Conservation (phyloP, 139 green algal species). For the Nannochloris sp. region DNA sequence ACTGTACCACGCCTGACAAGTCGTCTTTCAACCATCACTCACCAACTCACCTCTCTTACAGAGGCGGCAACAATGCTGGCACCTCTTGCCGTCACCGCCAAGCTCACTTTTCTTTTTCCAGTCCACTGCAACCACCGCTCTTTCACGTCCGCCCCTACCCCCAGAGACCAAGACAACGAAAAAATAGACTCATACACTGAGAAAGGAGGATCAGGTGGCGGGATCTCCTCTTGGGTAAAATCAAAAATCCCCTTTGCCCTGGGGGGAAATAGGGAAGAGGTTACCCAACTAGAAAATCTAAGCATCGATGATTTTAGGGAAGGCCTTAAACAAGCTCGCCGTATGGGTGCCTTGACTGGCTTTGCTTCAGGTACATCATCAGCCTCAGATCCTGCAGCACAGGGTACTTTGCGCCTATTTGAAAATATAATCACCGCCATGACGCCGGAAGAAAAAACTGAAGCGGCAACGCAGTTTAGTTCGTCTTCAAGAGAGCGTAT, state of each 20-base stretch:
- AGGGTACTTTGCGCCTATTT: constrained; percentile 20
- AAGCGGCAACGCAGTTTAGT: constrained; percentile 14
- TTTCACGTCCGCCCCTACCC: no score
- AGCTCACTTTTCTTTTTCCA: no score
- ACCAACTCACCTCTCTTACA: no score
- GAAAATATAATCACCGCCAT: constrained; percentile 24
- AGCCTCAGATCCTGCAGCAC: constrained; percentile 1
- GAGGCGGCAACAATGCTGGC: no score
- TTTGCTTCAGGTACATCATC: constrained; percentile 10
- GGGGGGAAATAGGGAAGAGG: constrained; percentile 1
- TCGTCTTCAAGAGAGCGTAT: background rate
- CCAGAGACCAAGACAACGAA: no score
- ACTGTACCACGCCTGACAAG: no score
- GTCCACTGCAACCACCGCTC: no score
- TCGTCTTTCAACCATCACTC: no score
- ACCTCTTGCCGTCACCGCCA: no score
- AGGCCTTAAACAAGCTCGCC: constrained; percentile 6
- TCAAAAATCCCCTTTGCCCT: background rate
- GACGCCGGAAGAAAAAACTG: constrained; percentile 9
- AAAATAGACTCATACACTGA: no score
- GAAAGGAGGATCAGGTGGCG: no score
- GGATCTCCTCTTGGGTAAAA: constrained; percentile 14
- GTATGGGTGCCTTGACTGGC: constrained; percentile 19
- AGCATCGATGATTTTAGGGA: constrained; percentile 4
- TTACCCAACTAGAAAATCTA: constrained; percentile 11